Conservation (phyloP, 495 filamentous ascomycete species). For the Lichenothelia convexa region DNA sequence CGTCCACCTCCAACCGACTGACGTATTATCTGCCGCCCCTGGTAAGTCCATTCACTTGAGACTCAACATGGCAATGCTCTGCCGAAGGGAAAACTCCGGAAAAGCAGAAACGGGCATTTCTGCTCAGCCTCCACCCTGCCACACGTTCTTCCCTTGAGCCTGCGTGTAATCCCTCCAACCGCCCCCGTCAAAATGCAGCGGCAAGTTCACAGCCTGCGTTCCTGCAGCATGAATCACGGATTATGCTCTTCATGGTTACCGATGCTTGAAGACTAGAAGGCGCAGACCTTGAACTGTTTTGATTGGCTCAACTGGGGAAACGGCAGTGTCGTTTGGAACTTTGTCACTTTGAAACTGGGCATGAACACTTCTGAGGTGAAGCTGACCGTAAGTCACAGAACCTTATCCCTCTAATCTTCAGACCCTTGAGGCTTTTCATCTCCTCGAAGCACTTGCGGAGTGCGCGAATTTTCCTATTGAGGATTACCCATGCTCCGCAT, state of each 20-base stretch:
- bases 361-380: neutral
- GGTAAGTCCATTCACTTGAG: constrained; percentile 13
- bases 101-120: neutral
- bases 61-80: neutral
- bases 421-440: constrained; percentile 63
- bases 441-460: constrained; percentile 51
- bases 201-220: neutral
- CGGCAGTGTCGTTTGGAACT: neutral
- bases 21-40: constrained; percentile 24
- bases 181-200: neutral
- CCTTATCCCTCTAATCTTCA: constrained; percentile 66
- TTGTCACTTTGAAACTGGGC: neutral
- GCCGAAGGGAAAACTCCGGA: neutral
- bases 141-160: neutral
- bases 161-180: neutral
- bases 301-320: neutral
- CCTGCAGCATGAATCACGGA: neutral
- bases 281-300: neutral
- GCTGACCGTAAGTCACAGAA: constrained; percentile 32
- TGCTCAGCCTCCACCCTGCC: neutral
- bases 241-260: neutral
- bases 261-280: neutral
- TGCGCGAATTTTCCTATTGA: constrained; percentile 60
- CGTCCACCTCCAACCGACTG: constrained; percentile 21
- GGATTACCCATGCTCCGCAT: constrained; percentile 47